Evolutionary conservation across 2,329 filamentous ascomycete species (phyloP).

Genomic region (Fusarium annulatum): DNA sequence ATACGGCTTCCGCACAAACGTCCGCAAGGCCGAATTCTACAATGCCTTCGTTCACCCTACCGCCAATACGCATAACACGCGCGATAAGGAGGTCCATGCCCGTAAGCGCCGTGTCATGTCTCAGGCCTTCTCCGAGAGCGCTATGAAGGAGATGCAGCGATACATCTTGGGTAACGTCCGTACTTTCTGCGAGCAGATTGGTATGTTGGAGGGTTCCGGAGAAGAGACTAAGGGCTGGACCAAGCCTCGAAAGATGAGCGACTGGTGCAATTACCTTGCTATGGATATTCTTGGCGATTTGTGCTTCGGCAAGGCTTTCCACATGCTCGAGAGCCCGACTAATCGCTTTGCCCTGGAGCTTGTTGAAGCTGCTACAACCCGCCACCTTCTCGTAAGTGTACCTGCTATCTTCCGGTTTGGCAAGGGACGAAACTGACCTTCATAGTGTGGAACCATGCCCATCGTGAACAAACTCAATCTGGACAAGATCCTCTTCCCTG

Average conservation of each 20-base stretch:
- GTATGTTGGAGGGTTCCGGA: conserved; percentile 52
- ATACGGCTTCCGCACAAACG: conserved; percentile 71
- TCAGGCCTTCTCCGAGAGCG: conserved; percentile 76
- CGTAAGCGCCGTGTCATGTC: conserved; percentile 77
- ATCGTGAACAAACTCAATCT: conserved; percentile 73
- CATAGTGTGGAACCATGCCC: conserved; percentile 78
- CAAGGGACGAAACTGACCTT: conserved; percentile 19
- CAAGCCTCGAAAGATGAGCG: conserved; percentile 68
- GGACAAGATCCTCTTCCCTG: conserved; percentile 75
- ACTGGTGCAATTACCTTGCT: conserved; percentile 71
- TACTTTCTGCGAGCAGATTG: conserved; percentile 72
- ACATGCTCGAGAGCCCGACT: conserved; percentile 68
- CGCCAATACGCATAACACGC: conserved; percentile 78
- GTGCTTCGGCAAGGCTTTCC: conserved; percentile 71
- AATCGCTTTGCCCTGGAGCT: conserved; percentile 75
- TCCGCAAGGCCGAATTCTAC: conserved; percentile 78
- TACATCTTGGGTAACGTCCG: conserved; percentile 74
- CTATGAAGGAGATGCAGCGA: conserved; percentile 74
- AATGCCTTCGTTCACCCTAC: conserved; percentile 77
- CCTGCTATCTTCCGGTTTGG: no score
- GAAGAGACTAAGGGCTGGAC: conserved; percentile 69
- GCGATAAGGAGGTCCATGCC: conserved; percentile 75
- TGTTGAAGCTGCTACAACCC: conserved; percentile 74
- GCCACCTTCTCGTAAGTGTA: conserved; percentile 72
- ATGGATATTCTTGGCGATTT: conserved; percentile 72